phyloP scores from a whole-genome alignment of 176 grass and related monocot genomes.

The Hordeum marinum region DNA sequence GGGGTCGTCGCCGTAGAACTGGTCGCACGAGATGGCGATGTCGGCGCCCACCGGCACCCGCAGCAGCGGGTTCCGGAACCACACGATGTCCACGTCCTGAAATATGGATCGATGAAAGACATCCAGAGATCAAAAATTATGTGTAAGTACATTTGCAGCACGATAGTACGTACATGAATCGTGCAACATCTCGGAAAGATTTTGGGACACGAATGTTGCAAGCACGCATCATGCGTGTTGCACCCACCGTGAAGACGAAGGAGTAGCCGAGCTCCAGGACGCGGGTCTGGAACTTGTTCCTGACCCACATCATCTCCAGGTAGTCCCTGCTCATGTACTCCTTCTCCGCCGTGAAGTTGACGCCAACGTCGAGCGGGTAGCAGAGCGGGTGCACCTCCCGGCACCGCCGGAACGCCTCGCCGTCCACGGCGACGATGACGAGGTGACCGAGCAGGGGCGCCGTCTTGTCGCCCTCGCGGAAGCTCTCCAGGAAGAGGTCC shows the following conservation, averaged over 20 bases:
- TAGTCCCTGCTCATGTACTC: constrained; percentile 45
- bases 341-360: not conserved
- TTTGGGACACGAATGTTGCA: not conserved
- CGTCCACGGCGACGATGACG: too few species aligned
- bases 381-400: too few species aligned
- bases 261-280: constrained; percentile 51
- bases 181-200: not conserved
- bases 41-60: constrained; percentile 30
- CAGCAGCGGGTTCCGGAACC: constrained; percentile 41
- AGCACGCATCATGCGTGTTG: not conserved
- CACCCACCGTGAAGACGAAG: constrained; percentile 49
- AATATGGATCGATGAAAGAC: not conserved
- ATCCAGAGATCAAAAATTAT: too few species aligned
- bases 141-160: not conserved
- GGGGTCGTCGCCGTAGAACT: constrained; percentile 17
- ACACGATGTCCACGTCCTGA: constrained; percentile 49
- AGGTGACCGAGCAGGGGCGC: not conserved
- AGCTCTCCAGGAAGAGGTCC: not conserved
- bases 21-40: constrained; percentile 28
- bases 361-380: too few species aligned
- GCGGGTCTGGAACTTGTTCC: constrained; percentile 39
- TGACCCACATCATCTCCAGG: constrained; percentile 51
- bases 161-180: too few species aligned
- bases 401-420: too few species aligned
- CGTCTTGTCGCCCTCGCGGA: too few species aligned